Percentiles rank a stretch among this genome's conserved stretches.
Conservation (phyloP, 805 yeast genomes). For the Candida chilensis region DNA sequence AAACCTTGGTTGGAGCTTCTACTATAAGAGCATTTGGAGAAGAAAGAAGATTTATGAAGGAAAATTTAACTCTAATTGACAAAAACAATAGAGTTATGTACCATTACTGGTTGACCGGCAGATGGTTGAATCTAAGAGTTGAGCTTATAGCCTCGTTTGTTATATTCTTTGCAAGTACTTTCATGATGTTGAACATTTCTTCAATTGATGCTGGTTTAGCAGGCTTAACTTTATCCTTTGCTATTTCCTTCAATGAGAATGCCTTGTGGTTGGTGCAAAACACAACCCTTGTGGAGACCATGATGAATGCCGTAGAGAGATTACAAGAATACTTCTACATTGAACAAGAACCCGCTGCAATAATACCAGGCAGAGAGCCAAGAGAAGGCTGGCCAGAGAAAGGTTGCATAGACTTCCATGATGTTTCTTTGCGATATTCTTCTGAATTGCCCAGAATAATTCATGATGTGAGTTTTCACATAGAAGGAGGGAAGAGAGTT, state of each 20-base stretch:
- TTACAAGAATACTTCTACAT: constrained; percentile 21
- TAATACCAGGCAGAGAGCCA: constrained; percentile 27
- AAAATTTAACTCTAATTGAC: constrained; percentile 39
- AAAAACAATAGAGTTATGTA: constrained; percentile 61
- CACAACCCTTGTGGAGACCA: constrained; percentile 65
- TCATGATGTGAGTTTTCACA: constrained; percentile 29
- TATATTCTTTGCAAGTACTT: constrained; percentile 40
- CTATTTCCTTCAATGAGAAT: no score
- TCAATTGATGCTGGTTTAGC: constrained; percentile 66
- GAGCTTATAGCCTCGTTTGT: constrained; percentile 49
- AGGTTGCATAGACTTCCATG: constrained; percentile 37
- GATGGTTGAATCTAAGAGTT: constrained; percentile 63
- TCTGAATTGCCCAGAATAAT: constrained; percentile 53
- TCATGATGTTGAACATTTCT: constrained; percentile 44
- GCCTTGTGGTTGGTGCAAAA: constrained; percentile 59
- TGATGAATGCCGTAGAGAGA: constrained; percentile 72
- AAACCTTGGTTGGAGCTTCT: no score
- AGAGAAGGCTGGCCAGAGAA: constrained; percentile 38
- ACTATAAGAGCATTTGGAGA: constrained; percentile 55
- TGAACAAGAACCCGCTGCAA: constrained; percentile 14
- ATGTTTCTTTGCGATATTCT: constrained; percentile 47
- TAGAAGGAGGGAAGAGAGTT: constrained; percentile 55
- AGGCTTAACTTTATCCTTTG: constrained; percentile 47
- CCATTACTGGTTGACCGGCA: constrained; percentile 54
- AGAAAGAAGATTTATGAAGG: constrained; percentile 33